Percentiles rank a stretch among this genome's conserved stretches.
Evolutionary conservation across 2,329 filamentous ascomycete genomes (phyloP).

Genomic region (Fusarium illudens): DNA sequence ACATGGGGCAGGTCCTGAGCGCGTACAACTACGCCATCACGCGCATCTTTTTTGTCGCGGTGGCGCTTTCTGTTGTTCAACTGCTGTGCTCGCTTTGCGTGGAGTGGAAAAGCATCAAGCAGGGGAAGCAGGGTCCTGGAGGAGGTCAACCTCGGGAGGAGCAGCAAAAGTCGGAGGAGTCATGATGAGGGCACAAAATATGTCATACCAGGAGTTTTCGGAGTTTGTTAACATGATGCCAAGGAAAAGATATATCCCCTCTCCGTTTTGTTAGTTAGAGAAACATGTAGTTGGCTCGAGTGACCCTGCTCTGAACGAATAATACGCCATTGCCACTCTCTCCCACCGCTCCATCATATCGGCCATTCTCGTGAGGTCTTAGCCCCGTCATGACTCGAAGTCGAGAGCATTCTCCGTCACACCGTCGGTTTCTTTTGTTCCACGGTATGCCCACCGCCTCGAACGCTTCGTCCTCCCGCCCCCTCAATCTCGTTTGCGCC

Average conservation of each 20-base stretch:
- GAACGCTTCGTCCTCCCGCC: background rate
- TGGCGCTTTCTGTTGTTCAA: constrained; percentile 63
- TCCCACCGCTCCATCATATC: background rate
- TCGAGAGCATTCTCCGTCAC: constrained; percentile 6
- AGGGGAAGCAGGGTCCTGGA: constrained; percentile 39
- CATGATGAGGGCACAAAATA: constrained; percentile 13
- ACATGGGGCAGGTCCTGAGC: constrained; percentile 61
- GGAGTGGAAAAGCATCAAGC: constrained; percentile 75
- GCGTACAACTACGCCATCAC: constrained; percentile 73
- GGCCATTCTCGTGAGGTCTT: background rate
- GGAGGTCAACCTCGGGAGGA: background rate
- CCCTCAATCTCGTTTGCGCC: background rate
- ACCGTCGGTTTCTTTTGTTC: background rate
- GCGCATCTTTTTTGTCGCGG: constrained; percentile 68
- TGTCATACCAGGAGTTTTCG: background rate
- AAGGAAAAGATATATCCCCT: background rate
- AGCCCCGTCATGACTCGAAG: constrained; percentile 1
- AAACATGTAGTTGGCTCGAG: background rate
- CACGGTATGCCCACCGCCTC: background rate
- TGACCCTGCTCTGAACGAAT: background rate
- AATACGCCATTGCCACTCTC: background rate
- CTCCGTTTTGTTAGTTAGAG: background rate
- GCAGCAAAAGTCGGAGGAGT: constrained; percentile 18
- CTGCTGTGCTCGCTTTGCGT: constrained; percentile 67
- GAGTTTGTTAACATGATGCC: background rate